Base-by-base conservation (phyloP, 2,329 filamentous ascomycete genomes). In the Colletotrichum navitas region DNA sequence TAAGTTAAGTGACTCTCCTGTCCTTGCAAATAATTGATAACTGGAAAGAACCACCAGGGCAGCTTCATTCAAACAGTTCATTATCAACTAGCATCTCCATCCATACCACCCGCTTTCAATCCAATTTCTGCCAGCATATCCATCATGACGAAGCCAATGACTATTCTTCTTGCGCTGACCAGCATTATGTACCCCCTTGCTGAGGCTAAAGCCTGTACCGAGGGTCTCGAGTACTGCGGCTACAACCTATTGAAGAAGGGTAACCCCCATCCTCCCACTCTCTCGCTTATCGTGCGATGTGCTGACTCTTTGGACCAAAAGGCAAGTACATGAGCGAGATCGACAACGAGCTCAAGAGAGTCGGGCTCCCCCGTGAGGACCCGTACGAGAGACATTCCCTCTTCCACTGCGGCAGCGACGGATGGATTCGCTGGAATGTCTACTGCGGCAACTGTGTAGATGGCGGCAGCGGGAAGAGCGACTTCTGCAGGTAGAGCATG, bases 401-500 rank as follows among this genome's bases (percentile, higher is more conserved):
- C 29, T 55, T 55, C 18, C 16, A 55, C 8, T 55, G 51, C 4
- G 51, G 51, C 11, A 26, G 32, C 66, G 10, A 55, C 16, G 29
- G 51, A 2, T 55, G 51, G 51, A 34, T 55, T 10, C 29, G 29
- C 51, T 55, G 51, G 51, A 55, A 14, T 2, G 51, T 55, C 16
- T 55, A 55, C 29, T 55, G 51, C 29, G 51, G 51, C 18, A 55
- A 21, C 18, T 55, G 51, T n/a, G 5, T 34, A n/a, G 51, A 55
- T 34, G 51, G 29, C 16, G 51, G 51, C 1, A 36, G 29, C 14
- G 51, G 51, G 10, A 55, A 55, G 29, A 10, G 8, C 29, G 29
- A 55, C 24, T 34, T 34, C 29, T 55, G 51, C 29, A 34, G 4
- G 29, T 55, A 55, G 29, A 12, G 6, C 8, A 21, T 21, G 26